Percentiles rank a stretch among this genome's conserved stretches.
Conservation (phyloP, 2,329 filamentous ascomycete species). For the Huntiella moniliformis region DNA sequence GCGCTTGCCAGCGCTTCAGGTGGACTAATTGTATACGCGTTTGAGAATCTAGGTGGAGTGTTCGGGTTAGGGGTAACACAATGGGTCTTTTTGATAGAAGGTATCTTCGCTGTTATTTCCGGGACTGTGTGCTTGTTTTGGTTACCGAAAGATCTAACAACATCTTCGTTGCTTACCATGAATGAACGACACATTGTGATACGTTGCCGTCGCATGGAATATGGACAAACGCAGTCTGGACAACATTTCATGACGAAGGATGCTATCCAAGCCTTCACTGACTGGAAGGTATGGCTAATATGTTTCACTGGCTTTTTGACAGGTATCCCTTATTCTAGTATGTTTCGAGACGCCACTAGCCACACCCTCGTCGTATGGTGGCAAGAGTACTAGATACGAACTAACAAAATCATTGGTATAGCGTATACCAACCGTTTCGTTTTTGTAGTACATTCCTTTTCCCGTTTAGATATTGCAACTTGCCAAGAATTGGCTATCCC, state of each 20-base stretch:
- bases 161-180: background rate
- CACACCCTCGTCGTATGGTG: background rate
- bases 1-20: too few relatives aligned
- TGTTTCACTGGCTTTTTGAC: background rate
- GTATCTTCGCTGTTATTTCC: background rate
- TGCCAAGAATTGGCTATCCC: background rate
- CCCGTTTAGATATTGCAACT: background rate
- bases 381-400: background rate
- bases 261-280: background rate
- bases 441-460: background rate
- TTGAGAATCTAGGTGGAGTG: too few relatives aligned
- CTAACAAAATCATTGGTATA: too few relatives aligned
- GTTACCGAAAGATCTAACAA: background rate
- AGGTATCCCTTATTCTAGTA: slow-evolving; percentile 1
- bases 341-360: background rate
- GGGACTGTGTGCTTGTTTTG: background rate
- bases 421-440: background rate
- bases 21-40: too few relatives aligned
- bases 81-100: background rate
- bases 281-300: slow-evolving; percentile 5
- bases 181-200: background rate
- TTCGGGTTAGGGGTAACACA: too few relatives aligned
- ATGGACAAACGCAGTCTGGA: background rate
- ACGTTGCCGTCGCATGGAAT: background rate
- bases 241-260: background rate